Evolutionary conservation across 2,329 filamentous ascomycete genomes (phyloP).

Genomic region (Aureobasidium vineae): DNA sequence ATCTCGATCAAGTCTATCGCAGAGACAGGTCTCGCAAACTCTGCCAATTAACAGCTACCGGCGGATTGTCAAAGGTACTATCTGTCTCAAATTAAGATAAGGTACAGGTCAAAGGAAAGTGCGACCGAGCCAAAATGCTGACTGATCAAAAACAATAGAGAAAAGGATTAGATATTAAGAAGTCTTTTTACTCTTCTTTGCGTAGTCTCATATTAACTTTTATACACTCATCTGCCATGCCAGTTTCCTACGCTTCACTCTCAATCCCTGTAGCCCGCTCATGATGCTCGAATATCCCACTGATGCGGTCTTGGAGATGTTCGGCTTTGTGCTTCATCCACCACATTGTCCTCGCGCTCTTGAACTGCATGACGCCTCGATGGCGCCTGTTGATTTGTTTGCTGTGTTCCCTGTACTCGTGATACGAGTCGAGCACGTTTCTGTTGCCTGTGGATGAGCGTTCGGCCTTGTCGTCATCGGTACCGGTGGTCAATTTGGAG

Average conservation of each 20-base stretch:
- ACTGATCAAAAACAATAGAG: too few species aligned
- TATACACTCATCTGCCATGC: too few species aligned
- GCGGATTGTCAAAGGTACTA: too few species aligned
- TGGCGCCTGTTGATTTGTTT: conserved; percentile 64
- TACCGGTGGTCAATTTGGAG: conserved; percentile 27
- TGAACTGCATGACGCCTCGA: conserved; percentile 72
- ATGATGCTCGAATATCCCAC: conserved; percentile 55
- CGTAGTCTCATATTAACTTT: neutral
- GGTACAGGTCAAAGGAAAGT: too few species aligned
- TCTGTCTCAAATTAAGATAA: too few species aligned
- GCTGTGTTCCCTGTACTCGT: conserved; percentile 60
- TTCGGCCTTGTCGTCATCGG: conserved; percentile 26
- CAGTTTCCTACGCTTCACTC: conserved; percentile 61
- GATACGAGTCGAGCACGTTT: conserved; percentile 51
- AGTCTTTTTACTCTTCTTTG: neutral
- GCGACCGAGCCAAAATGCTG: too few species aligned
- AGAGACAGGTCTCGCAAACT: too few species aligned
- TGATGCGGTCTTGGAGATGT: conserved; percentile 48
- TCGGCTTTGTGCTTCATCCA: conserved; percentile 60
- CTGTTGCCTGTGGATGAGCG: conserved; percentile 33
- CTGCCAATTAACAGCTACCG: too few species aligned
- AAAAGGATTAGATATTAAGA: neutral
- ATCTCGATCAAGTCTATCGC: too few species aligned
- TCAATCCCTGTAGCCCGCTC: conserved; percentile 61
- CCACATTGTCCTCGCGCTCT: conserved; percentile 55